Percentiles rank a stretch among this genome's conserved stretches.
Conservation (phyloP, 768 basidiomycete genomes). For the Suillus hirtellus region DNA sequence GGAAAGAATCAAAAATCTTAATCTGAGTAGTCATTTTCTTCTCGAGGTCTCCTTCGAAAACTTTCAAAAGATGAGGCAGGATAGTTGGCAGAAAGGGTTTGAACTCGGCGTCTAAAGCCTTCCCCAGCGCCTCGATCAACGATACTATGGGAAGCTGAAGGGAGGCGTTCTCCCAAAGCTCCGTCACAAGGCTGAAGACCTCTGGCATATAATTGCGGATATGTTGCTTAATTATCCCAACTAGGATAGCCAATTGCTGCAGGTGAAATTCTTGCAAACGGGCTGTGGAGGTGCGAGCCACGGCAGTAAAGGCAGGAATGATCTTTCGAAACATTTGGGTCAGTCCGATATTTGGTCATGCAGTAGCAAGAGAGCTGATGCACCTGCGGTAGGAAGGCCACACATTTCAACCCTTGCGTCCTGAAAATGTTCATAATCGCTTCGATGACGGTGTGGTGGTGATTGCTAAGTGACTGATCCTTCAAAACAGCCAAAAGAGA, state of each 20-base stretch:
- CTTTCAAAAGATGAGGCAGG: conserved; percentile 84
- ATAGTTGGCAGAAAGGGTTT: conserved; percentile 93
- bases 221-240: conserved; percentile 96
- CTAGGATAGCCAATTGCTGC: conserved; percentile 92
- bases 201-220: conserved; percentile 89
- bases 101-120: conserved; percentile 95
- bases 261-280: conserved; percentile 91
- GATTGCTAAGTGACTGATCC: conserved; percentile 81
- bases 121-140: conserved; percentile 88
- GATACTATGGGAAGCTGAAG: conserved; percentile 92
- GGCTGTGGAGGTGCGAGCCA: conserved; percentile 79
- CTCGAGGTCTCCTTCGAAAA: conserved; percentile 89
- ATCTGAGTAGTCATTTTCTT: conserved; percentile 77
- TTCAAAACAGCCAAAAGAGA: conserved; percentile 84
- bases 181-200: conserved; percentile 81
- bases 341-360: not conserved
- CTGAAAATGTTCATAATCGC: conserved; percentile 99
- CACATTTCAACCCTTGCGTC: conserved; percentile 95
- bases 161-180: conserved; percentile 84
- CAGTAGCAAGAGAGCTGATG: conserved; percentile 16
- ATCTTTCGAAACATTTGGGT: conserved; percentile 50
- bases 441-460: conserved; percentile 93
- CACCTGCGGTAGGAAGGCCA: conserved; percentile 92
- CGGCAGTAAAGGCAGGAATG: conserved; percentile 90
- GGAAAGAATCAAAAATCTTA: conserved; percentile 92